Base-by-base conservation (phyloP, 2,329 filamentous ascomycete genomes). In the Pseudogymnoascus sp. region DNA sequence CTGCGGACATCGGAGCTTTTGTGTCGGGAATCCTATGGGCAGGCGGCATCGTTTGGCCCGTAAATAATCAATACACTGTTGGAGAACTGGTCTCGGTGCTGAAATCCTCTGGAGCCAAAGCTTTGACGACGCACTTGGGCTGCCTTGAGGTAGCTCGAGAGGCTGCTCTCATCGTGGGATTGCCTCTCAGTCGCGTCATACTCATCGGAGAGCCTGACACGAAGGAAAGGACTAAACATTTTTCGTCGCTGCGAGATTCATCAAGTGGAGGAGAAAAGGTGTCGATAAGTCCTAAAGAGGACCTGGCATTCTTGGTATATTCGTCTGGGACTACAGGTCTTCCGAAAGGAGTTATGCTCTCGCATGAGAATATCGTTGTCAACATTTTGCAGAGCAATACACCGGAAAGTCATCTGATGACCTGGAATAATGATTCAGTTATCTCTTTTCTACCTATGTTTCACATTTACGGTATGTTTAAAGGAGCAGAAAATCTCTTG, bases 11-110 rank as follows among this genome's bases (percentile, higher is more conserved):
- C 0, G 86, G 90, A 0, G 78, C 86, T 4, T 76, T 91, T 44
- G 90, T 85, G 73, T 90, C 89, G 78, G 92, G 91, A 40, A 81
- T 84, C 10, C 84, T 88, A 67, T 96, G 90, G 88, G 88, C 90
- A 0, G 91, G 91, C 61, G 91, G 88, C 47, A 78, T 89, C 62
- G 78, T 89, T 11, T 90, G 86, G 21, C 90, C 91, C 0, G 90
- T 90, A 4, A 96, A 96, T 72, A 91, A 91, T 19, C 84, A 86
- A 3, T 96, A 96, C 76, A 95, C 89, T 0, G 83, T 83, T 16
- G 84, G 90, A n/a, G 92, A 96, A 75, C 81, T 96, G 31, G 85
- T 87, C 3, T 91, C 88, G 71, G 91, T 96, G 76, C 81, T 96
- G 64, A 83, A 84, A 69, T 88, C 93, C 74, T 87, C 87, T 0